phyloP scores from a whole-genome alignment of 106 monocot species.

The Phalaenopsis equestris region DNA sequence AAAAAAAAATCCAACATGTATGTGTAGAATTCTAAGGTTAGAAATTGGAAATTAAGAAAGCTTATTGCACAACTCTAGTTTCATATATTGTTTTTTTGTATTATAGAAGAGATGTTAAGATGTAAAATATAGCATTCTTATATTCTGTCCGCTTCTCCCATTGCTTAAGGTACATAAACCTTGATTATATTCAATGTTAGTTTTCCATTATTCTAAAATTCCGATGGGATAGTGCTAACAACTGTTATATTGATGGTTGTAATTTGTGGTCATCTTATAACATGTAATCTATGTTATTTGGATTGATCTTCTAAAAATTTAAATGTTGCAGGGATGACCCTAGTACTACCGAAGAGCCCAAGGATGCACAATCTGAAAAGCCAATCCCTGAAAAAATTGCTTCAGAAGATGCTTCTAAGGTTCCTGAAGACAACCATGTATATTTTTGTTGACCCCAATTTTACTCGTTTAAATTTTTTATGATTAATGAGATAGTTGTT shows the following conservation, averaged over 20 bases:
- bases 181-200: neutral
- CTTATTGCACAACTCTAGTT: neutral
- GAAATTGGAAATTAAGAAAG: neutral
- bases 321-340: neutral
- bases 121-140: too few relatives aligned
- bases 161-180: too few relatives aligned
- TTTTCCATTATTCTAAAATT: neutral
- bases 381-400: slow-evolving; percentile 2
- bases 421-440: slow-evolving; percentile 13
- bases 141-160: too few relatives aligned
- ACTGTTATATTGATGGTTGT: neutral
- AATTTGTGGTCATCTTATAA: neutral
- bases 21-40: neutral
- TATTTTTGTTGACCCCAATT: neutral
- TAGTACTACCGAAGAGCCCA: slow-evolving; percentile 3
- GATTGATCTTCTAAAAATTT: neutral
- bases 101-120: too few relatives aligned
- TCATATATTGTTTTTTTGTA: neutral
- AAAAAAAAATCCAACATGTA: too few relatives aligned
- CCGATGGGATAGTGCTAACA: neutral
- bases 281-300: neutral
- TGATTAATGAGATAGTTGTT: neutral
- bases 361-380: neutral
- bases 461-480: neutral
- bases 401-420: slow-evolving; percentile 8